Evolutionary conservation across 1,139 yeast species (phyloP).

Genomic region (Zygoascus meyerae): DNA sequence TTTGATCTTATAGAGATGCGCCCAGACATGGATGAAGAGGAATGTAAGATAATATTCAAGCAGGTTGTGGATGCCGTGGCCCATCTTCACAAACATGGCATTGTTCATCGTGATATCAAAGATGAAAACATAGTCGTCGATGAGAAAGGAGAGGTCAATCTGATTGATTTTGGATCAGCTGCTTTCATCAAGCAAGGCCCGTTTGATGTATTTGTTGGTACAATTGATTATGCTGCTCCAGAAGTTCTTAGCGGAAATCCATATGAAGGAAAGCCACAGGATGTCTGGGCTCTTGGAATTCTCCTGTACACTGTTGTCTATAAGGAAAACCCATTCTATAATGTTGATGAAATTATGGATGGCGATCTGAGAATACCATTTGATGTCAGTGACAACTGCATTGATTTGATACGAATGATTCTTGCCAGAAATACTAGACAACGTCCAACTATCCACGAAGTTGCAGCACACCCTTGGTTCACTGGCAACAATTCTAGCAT

Average conservation of each 20-base stretch:
- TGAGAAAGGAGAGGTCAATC: conserved; percentile 46
- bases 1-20: conserved; percentile 87
- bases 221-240: conserved; percentile 95
- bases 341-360: conserved; percentile 90
- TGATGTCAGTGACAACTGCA: conserved; percentile 49
- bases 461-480: conserved; percentile 67
- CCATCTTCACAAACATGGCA: conserved; percentile 62
- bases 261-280: conserved; percentile 90
- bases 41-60: conserved; percentile 67
- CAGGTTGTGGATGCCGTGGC: conserved; percentile 74
- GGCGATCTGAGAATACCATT: conserved; percentile 71
- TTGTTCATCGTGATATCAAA: conserved; percentile 64
- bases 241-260: conserved; percentile 86
- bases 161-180: conserved; percentile 94
- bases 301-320: conserved; percentile 82
- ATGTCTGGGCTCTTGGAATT: conserved; percentile 94
- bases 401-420: conserved; percentile 56
- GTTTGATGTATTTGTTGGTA: conserved; percentile 94
- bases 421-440: conserved; percentile 55
- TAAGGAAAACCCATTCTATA: conserved; percentile 92
- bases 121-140: conserved; percentile 93
- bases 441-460: conserved; percentile 70
- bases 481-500: not conserved
- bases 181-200: conserved; percentile 89
- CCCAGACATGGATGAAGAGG: conserved; percentile 69